Evolutionary conservation across 2,329 filamentous ascomycete genomes (phyloP), one percentile per base, ranked within the genome.

Genomic region (Xylariaceae sp.): DNA sequence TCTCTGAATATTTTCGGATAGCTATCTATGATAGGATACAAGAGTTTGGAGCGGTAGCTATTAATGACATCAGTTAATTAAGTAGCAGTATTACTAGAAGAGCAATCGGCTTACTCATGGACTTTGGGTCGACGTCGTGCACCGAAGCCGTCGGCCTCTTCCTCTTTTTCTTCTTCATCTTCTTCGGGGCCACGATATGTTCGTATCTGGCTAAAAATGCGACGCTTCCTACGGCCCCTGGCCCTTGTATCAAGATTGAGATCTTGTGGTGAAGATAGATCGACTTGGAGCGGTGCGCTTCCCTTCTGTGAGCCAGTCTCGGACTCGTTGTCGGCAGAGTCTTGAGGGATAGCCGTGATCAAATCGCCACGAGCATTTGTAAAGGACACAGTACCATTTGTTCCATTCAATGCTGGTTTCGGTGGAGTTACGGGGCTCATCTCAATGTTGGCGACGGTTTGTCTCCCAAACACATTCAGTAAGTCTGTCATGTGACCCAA

Each of bases 11-110:
- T 85, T 22, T 72, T 70, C 1, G 93, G 93, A 61, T 87, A 96
- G 63, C 89, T 95, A 61, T 93, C 83, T 25, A 95, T 75, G 22
- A 91, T 61, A 1, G 92, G 90, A 59, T 90, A 93, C 1, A 77
- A 70, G 6, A 92, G 72, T 2, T 67, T 37, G 7, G 74, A 69
- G 45, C 73, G 67, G 57, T 79, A 82, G 48, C 74, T 78, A 45
- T 5, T n/a, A 35, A 21, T 37, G 29, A 10, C 11, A 43, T 23
- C 25, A 22, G 44, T 47, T 40, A 55, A 43, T 20, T 11, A n/a
- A n/a, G n/a, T n/a, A n/a, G n/a, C n/a, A 37, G 12, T n/a, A 3
- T 39, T 12, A 22, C 17, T 25, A 6, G 6, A 10, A 2, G 17
- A 29, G 11, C 14, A 25, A 8, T 10, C 25, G 16, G 58, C 62